Conservation (phyloP, 2,329 filamentous ascomycete genomes). For the Penicillium glabrum region DNA sequence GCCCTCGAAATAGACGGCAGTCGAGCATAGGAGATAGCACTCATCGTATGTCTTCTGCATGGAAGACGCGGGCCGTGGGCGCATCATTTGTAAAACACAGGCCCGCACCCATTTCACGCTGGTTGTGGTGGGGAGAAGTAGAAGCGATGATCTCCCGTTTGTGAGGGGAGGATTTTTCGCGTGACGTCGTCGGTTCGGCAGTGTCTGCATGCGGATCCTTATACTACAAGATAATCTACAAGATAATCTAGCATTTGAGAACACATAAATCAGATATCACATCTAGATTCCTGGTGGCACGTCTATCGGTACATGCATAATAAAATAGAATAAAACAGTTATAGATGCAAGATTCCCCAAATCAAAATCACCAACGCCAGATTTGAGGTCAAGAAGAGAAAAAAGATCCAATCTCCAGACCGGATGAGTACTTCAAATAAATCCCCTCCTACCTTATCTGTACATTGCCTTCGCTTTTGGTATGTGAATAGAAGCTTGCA, state of each 20-base stretch:
- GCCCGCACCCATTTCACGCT: conserved; percentile 23
- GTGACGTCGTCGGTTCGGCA: conserved; percentile 32
- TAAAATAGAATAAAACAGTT: conserved; percentile 17
- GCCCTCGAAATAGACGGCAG: conserved; percentile 92
- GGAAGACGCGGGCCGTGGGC: conserved; percentile 63
- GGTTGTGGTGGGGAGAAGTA: conserved; percentile 15
- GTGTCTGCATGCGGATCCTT: conserved; percentile 5
- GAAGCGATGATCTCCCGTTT: conserved; percentile 24
- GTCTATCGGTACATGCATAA: conserved; percentile 30
- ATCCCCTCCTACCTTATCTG: conserved; percentile 12
- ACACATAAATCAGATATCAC: conserved; percentile 13
- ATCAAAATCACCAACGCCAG: conserved; percentile 4
- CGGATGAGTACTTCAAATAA: conserved; percentile 6
- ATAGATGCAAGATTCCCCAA: conserved; percentile 24
- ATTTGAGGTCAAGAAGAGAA: conserved; percentile 1
- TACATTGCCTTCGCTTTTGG: conserved; percentile 25
- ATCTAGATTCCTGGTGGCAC: conserved; percentile 23
- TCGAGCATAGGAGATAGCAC: conserved; percentile 91
- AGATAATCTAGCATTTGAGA: neutral
- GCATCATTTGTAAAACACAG: conserved; percentile 45
- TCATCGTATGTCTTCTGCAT: conserved; percentile 98
- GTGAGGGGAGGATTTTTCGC: conserved; percentile 26
- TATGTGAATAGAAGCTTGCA: conserved; percentile 9
- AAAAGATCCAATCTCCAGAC: conserved; percentile 10
- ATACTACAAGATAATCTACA: neutral